Base-by-base conservation (phyloP, 2,329 filamentous ascomycete species). In the Ascosphaera pollenicola region DNA sequence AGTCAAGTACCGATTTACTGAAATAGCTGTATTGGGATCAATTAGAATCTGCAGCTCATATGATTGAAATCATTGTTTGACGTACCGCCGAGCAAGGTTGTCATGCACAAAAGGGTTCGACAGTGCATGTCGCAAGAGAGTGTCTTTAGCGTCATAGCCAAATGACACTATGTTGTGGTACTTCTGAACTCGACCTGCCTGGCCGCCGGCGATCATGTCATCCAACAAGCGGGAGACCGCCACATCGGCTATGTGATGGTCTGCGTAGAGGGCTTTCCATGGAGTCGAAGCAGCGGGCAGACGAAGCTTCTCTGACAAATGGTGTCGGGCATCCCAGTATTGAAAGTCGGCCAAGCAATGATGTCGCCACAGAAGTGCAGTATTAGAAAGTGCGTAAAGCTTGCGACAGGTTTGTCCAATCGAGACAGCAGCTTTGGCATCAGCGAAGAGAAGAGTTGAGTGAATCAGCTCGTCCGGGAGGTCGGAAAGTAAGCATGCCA, bases 131-230 rank as follows among this genome's bases (percentile, higher is more conserved):
- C 68, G 63, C 43, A 84, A 50, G 37, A 95, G 66, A 40, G 75
- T 75, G 54, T 94, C 85, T 54, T 94, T 94, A 36, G 78, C 80
- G 60, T 95, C 84, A 50, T 85, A 87, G 1, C 84, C 84, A 49
- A 75, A 65, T 19, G 65, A 61, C 39, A 79, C 73, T 44, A 95
- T 78, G 38, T 67, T 60, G 48, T 78, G 71, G 44, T 83, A 75
- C 49, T 75, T 75, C 40, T 67, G 65, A 41, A 83, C 67, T 16
- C 84, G 75, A 40, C 71, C 66, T 28, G 74, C 67, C 53, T 83
- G 80, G 24, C 70, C 10, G 24, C 70, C 10, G n/a, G 62, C 55
- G 40, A 95, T 62, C 42, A 93, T 73, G 21, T 62, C 66, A 44
- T 85, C 65, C 41, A 95, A 60, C 6, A 75, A 58, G 7, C 49